Evolutionary conservation across 306 rosid genomes (phyloP), one percentile per base, ranked within the genome.

Genomic region (Datisca glomerata): DNA sequence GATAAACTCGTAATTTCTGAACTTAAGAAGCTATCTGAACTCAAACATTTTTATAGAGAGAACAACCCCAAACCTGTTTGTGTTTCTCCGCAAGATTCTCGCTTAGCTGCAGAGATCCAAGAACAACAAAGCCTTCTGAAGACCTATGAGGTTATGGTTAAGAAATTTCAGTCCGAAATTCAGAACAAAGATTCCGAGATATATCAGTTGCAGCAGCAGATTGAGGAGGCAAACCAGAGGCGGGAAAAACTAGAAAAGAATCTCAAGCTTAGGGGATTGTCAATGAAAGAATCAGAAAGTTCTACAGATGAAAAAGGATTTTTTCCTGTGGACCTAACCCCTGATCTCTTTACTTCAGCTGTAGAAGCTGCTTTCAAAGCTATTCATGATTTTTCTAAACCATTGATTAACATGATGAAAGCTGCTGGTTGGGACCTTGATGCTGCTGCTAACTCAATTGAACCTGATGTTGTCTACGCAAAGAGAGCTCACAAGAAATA

Each of bases 381-480:
- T 38, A 80, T 84, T 58, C 98, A 91, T 39, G 98, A 91, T 59
- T 91, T 91, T 65, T 81, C 94, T n/a, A 91, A 91, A 60, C 98
- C 96, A 11, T 52, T 91, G 70, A 91, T 91, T 56, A 91, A 84
- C 73, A 91, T 91, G 98, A 80, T 91, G 98, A 91, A 91, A 73
- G 98, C 95, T 5, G 96, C 98, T 51, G 96, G 92, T 35, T 91
- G 98, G 98, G 96, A 91, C 77, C 98, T 91, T 22, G 98, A 91
- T 64, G 78, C 98, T 41, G 98, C 98, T 16, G 96, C 98, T 27
- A 71, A 69, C 71, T 84, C 98, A 8, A 81, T 91, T 0, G 98
- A 84, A 55, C 81, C 87, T 2, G 49, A 68, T 36, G 85, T 84
- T 27, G 71, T 69, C 47, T 91, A 91, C 53, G 91, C 92, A 1